Base-by-base conservation (phyloP, 2,329 filamentous ascomycete species). In the Xylariaceae sp. region DNA sequence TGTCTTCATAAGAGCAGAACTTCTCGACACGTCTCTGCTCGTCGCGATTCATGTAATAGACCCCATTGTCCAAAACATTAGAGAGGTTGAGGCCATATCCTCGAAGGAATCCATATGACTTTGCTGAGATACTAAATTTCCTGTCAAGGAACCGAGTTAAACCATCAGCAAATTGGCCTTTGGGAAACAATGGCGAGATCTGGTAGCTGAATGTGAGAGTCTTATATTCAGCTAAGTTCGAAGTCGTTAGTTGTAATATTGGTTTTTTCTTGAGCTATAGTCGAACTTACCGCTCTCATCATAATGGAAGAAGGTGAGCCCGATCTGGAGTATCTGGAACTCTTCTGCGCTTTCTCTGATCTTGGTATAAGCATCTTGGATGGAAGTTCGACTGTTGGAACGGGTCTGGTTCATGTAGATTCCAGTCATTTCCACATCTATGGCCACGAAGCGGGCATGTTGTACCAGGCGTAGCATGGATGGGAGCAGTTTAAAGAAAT, bases 341-440 rank as follows among this genome's bases (percentile, higher is more conserved):
- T 54, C 65, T 10, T 66, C 57, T 1, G 73, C 71, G 1, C 66
- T 70, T 7, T 62, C 57, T 42, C 60, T 71, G 41, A 67, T 65
- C 7, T 59, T 44, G 2, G 60, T 44, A 48, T 77, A 78, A 3
- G 50, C 52, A 2, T 68, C 47, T 9, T 67, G 52, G 2, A 64
- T 29, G 6, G 57, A 48, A n/a, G 10, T 48, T 7, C 14, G 21
- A 26, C 52, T 20, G 3, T 42, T 41, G 20, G 12, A 5, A 7
- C 44, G 49, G 5, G 21, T 54, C 2, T 51, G 40, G 7, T 53
- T 54, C n/a, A 26, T 20, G 0, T 20, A 29, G 32, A 75, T 70
- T 4, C 74, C 74, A 1, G 67, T 70, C 73, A 76, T 76, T 62
- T 76, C 74, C 40, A 76, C 46, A 47, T 76, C 74, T 3, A 77